Conservation (phyloP, 306 rosid genomes). For the Trifolium pratense region DNA sequence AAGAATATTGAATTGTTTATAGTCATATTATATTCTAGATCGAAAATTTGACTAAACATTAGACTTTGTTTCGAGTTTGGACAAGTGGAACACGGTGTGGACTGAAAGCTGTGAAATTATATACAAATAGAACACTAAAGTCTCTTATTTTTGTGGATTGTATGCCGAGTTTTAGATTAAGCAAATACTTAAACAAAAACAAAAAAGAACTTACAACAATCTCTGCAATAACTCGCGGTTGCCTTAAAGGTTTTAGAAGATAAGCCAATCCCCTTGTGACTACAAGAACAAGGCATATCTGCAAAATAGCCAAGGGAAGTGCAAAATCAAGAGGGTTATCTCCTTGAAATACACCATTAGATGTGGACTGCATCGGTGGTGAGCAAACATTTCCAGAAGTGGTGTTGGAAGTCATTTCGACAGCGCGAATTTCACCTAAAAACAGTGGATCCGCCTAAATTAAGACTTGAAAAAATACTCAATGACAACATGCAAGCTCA, state of each 20-base stretch:
- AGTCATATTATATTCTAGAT: no score
- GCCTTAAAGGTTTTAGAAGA: conserved; percentile 49
- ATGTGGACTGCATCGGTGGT: conserved; percentile 71
- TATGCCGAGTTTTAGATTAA: conserved; percentile 19
- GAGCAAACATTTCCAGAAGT: conserved; percentile 51
- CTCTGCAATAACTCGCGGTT: conserved; percentile 57
- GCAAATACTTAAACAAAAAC: neutral
- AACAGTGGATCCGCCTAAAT: conserved; percentile 31
- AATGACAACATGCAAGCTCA: conserved; percentile 13
- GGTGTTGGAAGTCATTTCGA: conserved; percentile 54
- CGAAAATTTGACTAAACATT: no score
- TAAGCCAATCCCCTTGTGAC: conserved; percentile 54
- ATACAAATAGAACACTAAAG: neutral
- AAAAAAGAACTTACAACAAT: conserved; percentile 64
- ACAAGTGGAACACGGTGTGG: neutral
- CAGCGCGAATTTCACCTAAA: neutral
- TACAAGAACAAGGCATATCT: conserved; percentile 53
- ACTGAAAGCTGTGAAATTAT: neutral
- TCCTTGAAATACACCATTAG: conserved; percentile 83
- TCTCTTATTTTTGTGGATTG: conserved; percentile 3
- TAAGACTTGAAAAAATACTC: neutral
- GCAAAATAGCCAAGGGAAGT: conserved; percentile 66
- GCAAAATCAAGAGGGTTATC: conserved; percentile 85
- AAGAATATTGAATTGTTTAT: neutral
- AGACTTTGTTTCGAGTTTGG: no score